A percentile compares a stretch with the other conserved stretches of the same genome.
Conservation (phyloP, 345 rosid genomes). For the Gossypium rotundifolium region DNA sequence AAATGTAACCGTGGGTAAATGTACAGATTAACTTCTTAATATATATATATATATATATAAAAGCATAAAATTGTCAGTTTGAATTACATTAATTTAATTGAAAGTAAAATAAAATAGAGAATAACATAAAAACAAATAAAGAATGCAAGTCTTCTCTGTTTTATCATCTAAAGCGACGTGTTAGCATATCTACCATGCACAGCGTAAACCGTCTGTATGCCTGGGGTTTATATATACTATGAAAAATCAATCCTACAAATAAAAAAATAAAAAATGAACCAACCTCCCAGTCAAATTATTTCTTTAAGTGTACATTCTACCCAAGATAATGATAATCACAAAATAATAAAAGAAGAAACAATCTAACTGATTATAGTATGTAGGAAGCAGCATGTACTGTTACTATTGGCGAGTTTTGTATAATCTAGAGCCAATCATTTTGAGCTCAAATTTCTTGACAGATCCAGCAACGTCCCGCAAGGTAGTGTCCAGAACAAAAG, state of each 20-base stretch:
- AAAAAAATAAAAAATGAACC: neutral
- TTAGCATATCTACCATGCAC: neutral
- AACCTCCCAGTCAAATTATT: neutral
- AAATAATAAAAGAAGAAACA: neutral
- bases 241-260: neutral
- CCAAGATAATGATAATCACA: neutral
- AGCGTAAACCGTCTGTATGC: neutral
- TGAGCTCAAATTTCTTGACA: constrained; percentile 68
- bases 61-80: too few species aligned
- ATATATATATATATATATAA: too few species aligned
- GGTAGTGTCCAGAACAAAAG: constrained; percentile 65
- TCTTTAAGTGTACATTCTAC: neutral
- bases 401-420: constrained; percentile 60
- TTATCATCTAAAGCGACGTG: neutral
- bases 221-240: neutral
- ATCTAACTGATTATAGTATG: too few species aligned
- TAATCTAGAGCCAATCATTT: constrained; percentile 55
- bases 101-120: neutral
- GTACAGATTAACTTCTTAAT: too few species aligned
- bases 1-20: too few species aligned
- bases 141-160: too few species aligned
- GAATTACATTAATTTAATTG: too few species aligned
- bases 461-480: constrained; percentile 43
- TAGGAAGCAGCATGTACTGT: neutral
- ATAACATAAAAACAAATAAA: neutral